These are phyloP conservation scores for Metschnikowia chrysomelidarum DNA, from an alignment of 805 yeast genomes.

Conservation along the genomic window DNA sequence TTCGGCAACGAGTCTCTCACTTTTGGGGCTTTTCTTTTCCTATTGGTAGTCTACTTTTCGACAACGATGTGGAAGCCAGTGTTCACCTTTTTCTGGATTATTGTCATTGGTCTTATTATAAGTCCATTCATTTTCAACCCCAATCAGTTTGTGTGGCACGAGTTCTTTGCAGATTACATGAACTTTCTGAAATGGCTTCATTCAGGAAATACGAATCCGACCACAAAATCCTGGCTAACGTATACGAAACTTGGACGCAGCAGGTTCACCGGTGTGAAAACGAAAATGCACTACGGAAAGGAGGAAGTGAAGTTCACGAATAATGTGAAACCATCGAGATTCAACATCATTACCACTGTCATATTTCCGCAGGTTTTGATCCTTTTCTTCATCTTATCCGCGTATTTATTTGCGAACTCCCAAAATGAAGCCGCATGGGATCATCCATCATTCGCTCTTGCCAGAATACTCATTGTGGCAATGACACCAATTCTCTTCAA, in stretches of 20 bases:
- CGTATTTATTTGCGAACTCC: conserved; percentile 54
- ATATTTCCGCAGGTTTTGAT: conserved; percentile 37
- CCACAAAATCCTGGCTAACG: conserved; percentile 13
- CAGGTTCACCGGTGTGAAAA: conserved; percentile 17
- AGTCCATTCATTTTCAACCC: conserved; percentile 97
- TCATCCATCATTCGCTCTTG: conserved; percentile 39
- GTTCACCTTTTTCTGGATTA: conserved; percentile 95
- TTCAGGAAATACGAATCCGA: conserved; percentile 10
- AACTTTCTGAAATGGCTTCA: conserved; percentile 84
- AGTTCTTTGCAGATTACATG: conserved; percentile 94
- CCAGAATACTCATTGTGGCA: conserved; percentile 45
- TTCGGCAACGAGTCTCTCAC: conserved; percentile 78
- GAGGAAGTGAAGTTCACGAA: conserved; percentile 43
- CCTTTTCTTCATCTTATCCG: conserved; percentile 36
- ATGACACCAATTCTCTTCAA: conserved; percentile 49
- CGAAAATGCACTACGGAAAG: conserved; percentile 18
- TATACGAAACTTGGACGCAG: conserved; percentile 15
- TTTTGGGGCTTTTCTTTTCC: conserved; percentile 49
- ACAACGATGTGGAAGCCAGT: conserved; percentile 90
- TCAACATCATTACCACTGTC: conserved; percentile 42
- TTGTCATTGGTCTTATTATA: conserved; percentile 79
- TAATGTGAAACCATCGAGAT: conserved; percentile 48
- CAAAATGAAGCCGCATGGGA: conserved; percentile 44
- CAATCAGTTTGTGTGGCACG: conserved; percentile 95
- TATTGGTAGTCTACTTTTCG: conserved; percentile 15